A percentile compares a stretch with the other conserved stretches of the same genome.
Conservation (phyloP, 257 asterid genomes). For the Capsicum baccatum region DNA sequence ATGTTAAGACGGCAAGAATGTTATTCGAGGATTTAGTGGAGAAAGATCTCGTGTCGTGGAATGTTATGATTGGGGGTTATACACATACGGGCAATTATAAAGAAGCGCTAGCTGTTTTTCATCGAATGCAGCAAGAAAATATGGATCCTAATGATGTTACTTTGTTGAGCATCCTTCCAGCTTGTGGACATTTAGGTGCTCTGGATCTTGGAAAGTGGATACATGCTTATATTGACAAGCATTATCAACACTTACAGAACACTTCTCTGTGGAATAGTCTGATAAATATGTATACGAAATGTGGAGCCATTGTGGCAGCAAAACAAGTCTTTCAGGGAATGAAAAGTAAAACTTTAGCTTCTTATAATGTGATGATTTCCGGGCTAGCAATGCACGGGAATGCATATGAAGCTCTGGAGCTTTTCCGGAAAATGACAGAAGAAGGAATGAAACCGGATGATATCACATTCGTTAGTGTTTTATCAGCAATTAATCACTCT, state of each 20-base stretch:
- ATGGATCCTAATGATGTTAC: conserved; percentile 44
- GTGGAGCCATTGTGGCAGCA: conserved; percentile 38
- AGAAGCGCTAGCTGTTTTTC: conserved; percentile 41
- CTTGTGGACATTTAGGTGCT: conserved; percentile 44
- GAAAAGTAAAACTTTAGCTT: conserved; percentile 36
- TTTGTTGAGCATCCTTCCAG: conserved; percentile 36
- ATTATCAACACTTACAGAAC: conserved; percentile 29
- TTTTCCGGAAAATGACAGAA: conserved; percentile 34
- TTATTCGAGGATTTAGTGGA: conserved; percentile 34
- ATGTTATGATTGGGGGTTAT: conserved; percentile 47
- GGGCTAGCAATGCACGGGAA: conserved; percentile 46
- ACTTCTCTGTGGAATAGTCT: conserved; percentile 38
- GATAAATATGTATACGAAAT: conserved; percentile 43
- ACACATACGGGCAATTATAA: conserved; percentile 29
- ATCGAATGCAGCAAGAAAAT: conserved; percentile 35
- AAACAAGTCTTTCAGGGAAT: conserved; percentile 38
- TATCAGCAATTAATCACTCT: conserved; percentile 43
- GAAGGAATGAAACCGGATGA: conserved; percentile 39
- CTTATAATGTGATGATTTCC: conserved; percentile 46
- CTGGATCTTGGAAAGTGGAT: conserved; percentile 45
- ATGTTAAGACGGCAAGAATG: conserved; percentile 27
- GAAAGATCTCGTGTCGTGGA: conserved; percentile 41
- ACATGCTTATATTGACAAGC: conserved; percentile 41
- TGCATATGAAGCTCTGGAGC: conserved; percentile 37
- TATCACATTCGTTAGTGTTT: conserved; percentile 38